Base-by-base conservation (phyloP, 139 green algal genomes). In the Asterochloris sp. region DNA sequence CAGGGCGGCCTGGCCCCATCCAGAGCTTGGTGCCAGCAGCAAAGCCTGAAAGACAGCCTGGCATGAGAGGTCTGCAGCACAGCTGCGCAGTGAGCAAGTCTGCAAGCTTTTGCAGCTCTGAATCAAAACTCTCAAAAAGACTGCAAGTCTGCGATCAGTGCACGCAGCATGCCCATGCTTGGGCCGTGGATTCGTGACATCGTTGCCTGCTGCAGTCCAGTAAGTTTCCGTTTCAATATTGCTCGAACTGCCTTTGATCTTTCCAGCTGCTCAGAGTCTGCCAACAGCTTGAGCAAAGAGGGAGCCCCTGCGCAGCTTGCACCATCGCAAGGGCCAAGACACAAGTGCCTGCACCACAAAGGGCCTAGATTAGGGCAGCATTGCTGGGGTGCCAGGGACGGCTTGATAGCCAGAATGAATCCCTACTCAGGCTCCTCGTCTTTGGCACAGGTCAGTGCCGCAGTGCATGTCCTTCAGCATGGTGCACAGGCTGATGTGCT, bases 391-490 rank as follows among this genome's bases (percentile, higher is more conserved):
- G 29, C 47, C 26, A 66, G 29, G n/a, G 60, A 26, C 14, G 19
- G 12, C 13, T n/a, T 28, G 24, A 27, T 9, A 29, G 60, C 47
- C 69, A 21, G 62, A 0, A 87, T 91, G 82, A 90, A 91, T 69
- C 86, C 88, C 0, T 92, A 92, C 74, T 84, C 78, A 66, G 89
- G 89, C 1, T 83, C 71, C 26, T 88, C 81, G 79, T 79, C 85
- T 8, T 71, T 92, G 26, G 89, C 89, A 66, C 78, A 86, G 85
- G 89, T 90, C 47, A 24, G 74, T 66, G 12, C 38, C 38, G 61
- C 11, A n/a, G 8, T 71, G 19, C 62, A 12, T 61, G 21, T 38
- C 24, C n/a, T 21, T 12, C 27, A 63, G 4, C 26, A 26, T 38
- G 60, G 10, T 67, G 60, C 21, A 12, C 62, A 74, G 16, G 15